These are phyloP conservation scores for Strobilomyces echinocephalus DNA, from an alignment of 768 basidiomycete species.

Conservation along the genomic window DNA sequence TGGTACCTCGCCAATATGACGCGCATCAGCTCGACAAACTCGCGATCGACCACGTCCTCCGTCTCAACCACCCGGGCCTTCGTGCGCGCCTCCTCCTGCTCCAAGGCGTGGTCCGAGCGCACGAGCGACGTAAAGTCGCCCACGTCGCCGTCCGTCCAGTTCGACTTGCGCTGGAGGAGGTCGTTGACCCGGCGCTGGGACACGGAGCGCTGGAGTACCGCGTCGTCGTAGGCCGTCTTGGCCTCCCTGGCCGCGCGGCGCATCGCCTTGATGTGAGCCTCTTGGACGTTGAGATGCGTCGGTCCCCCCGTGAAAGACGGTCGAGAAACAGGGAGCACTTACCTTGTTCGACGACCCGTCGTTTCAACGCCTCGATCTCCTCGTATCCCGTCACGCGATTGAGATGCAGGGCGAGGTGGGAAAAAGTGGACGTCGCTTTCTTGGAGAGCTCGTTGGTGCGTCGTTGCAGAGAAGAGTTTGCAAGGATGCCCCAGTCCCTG, in stretches of 20 bases:
- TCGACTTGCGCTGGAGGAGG: slow-evolving; percentile 86
- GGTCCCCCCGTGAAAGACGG: slow-evolving; percentile 5
- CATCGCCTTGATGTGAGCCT: slow-evolving; percentile 64
- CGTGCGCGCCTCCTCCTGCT: slow-evolving; percentile 69
- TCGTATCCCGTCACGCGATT: slow-evolving; percentile 92
- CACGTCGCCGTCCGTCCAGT: slow-evolving; percentile 91
- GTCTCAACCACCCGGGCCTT: slow-evolving; percentile 62
- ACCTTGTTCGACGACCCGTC: slow-evolving; percentile 79
- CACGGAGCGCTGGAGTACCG: slow-evolving; percentile 73
- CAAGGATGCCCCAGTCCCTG: slow-evolving; percentile 43
- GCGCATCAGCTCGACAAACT: slow-evolving; percentile 84
- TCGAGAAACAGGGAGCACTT: slow-evolving; percentile 20
- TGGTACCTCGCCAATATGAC: slow-evolving; percentile 90
- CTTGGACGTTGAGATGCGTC: slow-evolving; percentile 37
- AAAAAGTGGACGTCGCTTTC: slow-evolving; percentile 55
- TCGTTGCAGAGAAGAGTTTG: slow-evolving; percentile 37
- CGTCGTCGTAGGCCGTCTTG: slow-evolving; percentile 71
- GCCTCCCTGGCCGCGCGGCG: slow-evolving; percentile 65
- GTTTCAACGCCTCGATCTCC: slow-evolving; percentile 79
- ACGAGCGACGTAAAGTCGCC: slow-evolving; percentile 84
- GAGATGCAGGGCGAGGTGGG: slow-evolving; percentile 70
- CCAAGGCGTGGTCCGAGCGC: slow-evolving; percentile 81
- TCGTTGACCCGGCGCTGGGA: slow-evolving; percentile 97
- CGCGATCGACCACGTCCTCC: slow-evolving; percentile 80
- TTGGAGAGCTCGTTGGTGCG: slow-evolving; percentile 57